Conservation (phyloP, 805 yeast genomes). For the Kazachstania martiniae region DNA sequence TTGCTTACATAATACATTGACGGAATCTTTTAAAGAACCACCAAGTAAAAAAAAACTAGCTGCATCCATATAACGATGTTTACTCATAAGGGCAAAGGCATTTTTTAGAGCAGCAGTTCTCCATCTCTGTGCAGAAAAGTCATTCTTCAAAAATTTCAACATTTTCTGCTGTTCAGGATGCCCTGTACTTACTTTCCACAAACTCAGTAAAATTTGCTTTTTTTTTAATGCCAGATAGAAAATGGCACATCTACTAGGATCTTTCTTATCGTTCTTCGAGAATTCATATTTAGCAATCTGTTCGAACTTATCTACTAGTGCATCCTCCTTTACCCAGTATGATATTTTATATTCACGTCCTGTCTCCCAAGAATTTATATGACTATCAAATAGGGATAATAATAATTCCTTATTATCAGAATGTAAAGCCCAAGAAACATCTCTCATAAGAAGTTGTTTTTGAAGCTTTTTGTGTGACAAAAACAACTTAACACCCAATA, state of each 20-base stretch:
- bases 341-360: conserved; percentile 53
- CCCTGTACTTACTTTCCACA: conserved; percentile 71
- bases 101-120: conserved; percentile 81
- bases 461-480: conserved; percentile 43
- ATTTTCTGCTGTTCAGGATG: conserved; percentile 79
- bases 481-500: conserved; percentile 59
- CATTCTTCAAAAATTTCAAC: conserved; percentile 64
- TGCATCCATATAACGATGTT: conserved; percentile 78
- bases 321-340: conserved; percentile 52
- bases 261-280: conserved; percentile 40
- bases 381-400: conserved; percentile 32
- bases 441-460: conserved; percentile 57
- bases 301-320: conserved; percentile 46
- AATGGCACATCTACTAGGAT: conserved; percentile 66
- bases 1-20: conserved; percentile 59
- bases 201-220: conserved; percentile 62
- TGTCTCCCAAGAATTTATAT: conserved; percentile 45
- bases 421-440: conserved; percentile 79
- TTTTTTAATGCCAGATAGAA: conserved; percentile 71
- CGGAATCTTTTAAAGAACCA: conserved; percentile 64
- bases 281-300: conserved; percentile 64
- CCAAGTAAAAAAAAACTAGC: conserved; percentile 82
- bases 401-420: conserved; percentile 67
- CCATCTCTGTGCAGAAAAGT: conserved; percentile 72
- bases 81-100: conserved; percentile 82